Percentiles rank a stretch among this genome's conserved stretches.
These are phyloP conservation scores for Cetraspora pellucida DNA, from an alignment of 192 early-diverging fungal genomes.

Conservation along the genomic window DNA sequence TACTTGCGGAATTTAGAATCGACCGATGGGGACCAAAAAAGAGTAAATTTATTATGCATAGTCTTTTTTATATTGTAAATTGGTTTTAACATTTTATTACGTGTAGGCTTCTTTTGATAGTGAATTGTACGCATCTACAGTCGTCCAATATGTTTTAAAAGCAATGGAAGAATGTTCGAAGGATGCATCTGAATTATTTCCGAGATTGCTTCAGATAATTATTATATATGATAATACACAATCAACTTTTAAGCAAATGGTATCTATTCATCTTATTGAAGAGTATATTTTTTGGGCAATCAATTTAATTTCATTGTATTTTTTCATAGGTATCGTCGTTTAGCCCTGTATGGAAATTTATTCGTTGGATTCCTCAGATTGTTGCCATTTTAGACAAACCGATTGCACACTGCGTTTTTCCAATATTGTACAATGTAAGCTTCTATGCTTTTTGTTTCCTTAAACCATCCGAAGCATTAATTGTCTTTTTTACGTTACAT, in stretches of 20 bases:
- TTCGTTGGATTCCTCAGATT: conserved; percentile 77
- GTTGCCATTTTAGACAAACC: conserved; percentile 70
- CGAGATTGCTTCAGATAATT: conserved; percentile 69
- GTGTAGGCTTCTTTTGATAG: not conserved
- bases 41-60: not conserved
- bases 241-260: conserved; percentile 42
- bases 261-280: conserved; percentile 16
- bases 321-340: conserved; percentile 40
- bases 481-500: not conserved
- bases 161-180: conserved; percentile 57
- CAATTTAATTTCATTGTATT: not conserved
- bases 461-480: not conserved
- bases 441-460: too few relatives aligned
- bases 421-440: conserved; percentile 50
- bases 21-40: not conserved
- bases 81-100: not conserved
- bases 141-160: conserved; percentile 53
- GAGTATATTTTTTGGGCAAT: too few relatives aligned
- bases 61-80: not conserved
- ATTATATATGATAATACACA: conserved; percentile 50
- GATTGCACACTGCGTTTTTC: conserved; percentile 52
- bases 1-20: conserved; percentile 1
- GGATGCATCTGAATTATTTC: conserved; percentile 67
- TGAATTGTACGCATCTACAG: conserved; percentile 32
- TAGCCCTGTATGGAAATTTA: conserved; percentile 65